Conservation (phyloP, 371 early-diverging fungal genomes). For the Lichtheimia hyalospora region DNA sequence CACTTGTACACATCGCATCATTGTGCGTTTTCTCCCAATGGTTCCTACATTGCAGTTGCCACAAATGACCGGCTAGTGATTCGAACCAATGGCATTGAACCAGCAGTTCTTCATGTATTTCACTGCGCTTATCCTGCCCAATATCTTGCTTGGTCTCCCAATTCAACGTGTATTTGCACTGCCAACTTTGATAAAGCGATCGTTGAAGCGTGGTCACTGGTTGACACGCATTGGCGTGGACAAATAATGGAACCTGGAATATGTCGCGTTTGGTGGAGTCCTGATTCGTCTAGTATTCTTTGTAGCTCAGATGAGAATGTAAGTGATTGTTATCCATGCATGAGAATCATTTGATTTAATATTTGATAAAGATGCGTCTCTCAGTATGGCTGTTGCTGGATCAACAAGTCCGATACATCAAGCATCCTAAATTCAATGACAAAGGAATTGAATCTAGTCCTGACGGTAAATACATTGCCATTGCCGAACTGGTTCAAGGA, state of each 20-base stretch:
- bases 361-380: conserved; percentile 50
- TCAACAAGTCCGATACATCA: conserved; percentile 53
- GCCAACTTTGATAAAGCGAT: conserved; percentile 51
- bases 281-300: conserved; percentile 63
- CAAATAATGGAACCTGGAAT: conserved; percentile 68
- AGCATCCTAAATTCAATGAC: conserved; percentile 61
- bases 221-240: conserved; percentile 66
- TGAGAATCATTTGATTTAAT: not conserved
- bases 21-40: conserved; percentile 66
- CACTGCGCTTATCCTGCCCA: conserved; percentile 50
- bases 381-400: conserved; percentile 60
- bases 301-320: conserved; percentile 69
- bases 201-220: conserved; percentile 64
- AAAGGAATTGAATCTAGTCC: conserved; percentile 65
- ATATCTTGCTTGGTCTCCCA: conserved; percentile 68
- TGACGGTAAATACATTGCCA: conserved; percentile 67
- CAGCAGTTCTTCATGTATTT: conserved; percentile 64
- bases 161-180: conserved; percentile 59
- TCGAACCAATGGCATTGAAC: conserved; percentile 42
- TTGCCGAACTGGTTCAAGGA: conserved; percentile 58
- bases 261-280: conserved; percentile 58
- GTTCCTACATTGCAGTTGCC: conserved; percentile 65
- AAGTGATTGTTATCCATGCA: conserved; percentile 10
- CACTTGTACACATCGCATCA: conserved; percentile 4
- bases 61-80: conserved; percentile 74